Evolutionary conservation across 345 rosid species (phyloP), one percentile per base, ranked within the genome.

Genomic region (Populus nigra): DNA sequence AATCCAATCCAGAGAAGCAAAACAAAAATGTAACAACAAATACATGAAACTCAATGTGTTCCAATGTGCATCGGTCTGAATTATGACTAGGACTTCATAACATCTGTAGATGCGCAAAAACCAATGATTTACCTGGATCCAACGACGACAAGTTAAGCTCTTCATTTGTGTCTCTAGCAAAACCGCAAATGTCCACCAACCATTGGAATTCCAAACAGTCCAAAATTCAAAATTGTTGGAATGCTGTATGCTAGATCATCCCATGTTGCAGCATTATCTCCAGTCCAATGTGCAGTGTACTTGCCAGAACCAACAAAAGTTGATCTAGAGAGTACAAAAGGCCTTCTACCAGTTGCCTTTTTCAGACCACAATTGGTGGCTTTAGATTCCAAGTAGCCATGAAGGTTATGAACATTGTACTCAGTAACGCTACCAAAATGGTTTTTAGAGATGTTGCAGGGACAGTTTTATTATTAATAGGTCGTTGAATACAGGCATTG

Each of bases 121-220:
- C 5, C 5, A 33, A 33, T 33, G 36, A 33, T 27, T 79, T 29
- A 88, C 94, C 90, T 89, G 93, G 70, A 92, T 89, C 97, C 95
- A 92, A 39, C 93, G 82, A 3, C 76, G 76, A 76, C 94, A 92
- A 9, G 36, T 33, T 33, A 33, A 92, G 89, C 17, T 92, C 97
- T 79, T 92, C 94, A 0, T 82, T 88, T 20, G 94, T 88, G 78
- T 82, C 33, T n/a, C 75, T 5, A 7, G 75, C 18, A 72, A 92
- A 92, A 18, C 97, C 97, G 47, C 91, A 92, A 18, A 92, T 92
- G 73, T 92, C 94, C 90, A 75, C 94, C 94, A 55, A 88, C 91
- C 93, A 92, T 92, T 41, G 97, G 95, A 49, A 92, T 83, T 12
- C 93, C 97, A 77, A 91, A 92, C 43, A 92, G 76, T 8, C 95